A percentile compares a stretch with the other conserved stretches of the same genome.
Evolutionary conservation across 345 rosid genomes (phyloP).

Genomic region (Brassica nigra): DNA sequence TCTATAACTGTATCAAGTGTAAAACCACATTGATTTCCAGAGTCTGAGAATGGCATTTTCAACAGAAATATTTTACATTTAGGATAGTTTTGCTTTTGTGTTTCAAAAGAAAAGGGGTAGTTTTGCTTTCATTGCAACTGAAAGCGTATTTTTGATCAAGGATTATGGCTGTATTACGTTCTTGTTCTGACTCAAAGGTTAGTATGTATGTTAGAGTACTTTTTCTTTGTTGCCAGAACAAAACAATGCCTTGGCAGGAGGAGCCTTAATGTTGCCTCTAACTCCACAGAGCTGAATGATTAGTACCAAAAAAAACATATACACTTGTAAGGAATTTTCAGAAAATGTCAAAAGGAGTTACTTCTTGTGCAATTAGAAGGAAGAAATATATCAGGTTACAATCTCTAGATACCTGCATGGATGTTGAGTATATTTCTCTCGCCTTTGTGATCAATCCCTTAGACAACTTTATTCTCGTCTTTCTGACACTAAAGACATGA

Average conservation of each 20-base stretch:
- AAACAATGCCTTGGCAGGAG: constrained; percentile 65
- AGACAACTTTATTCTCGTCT: constrained; percentile 26
- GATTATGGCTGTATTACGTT: constrained; percentile 74
- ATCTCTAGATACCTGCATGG: constrained; percentile 69
- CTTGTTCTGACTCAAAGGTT: constrained; percentile 84
- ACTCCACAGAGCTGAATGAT: constrained; percentile 69
- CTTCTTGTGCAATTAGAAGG: neutral
- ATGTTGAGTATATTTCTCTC: constrained; percentile 66
- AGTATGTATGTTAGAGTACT: constrained; percentile 62
- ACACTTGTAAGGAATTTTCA: neutral
- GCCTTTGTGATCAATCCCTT: constrained; percentile 48
- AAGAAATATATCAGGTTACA: neutral
- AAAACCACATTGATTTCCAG: neutral
- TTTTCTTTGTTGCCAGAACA: constrained; percentile 94
- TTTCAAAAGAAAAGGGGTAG: neutral
- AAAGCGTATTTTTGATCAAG: constrained; percentile 78
- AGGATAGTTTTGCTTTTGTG: neutral
- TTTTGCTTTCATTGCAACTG: constrained; percentile 72
- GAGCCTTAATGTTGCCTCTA: constrained; percentile 53
- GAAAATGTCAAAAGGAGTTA: neutral
- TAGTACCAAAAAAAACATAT: neutral
- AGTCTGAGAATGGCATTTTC: constrained; percentile 1
- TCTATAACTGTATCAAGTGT: too few species aligned
- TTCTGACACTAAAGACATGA: constrained; percentile 74
- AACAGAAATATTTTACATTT: neutral